Conservation (phyloP, 352 stramenopile species). For the Blastocystis sp. region DNA sequence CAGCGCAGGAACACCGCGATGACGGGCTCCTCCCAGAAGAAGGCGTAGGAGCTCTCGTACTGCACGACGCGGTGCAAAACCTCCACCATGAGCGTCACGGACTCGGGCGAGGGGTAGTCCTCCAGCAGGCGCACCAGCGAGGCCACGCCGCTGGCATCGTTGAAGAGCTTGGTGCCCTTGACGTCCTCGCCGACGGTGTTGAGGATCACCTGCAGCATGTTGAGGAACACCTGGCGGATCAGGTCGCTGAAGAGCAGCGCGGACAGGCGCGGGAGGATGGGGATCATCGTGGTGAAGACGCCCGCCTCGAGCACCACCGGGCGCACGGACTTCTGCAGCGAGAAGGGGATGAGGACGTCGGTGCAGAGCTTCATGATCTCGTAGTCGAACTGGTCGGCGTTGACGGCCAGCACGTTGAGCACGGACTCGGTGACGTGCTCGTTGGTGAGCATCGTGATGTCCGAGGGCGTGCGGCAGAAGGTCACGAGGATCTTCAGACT, state of each 20-base stretch:
- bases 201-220: conserved; percentile 4
- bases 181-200: conserved; percentile 33
- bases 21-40: conserved; percentile 31
- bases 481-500: conserved; percentile 45
- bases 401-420: conserved; percentile 18
- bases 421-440: conserved; percentile 43
- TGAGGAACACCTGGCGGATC: conserved; percentile 6
- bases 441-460: conserved; percentile 44
- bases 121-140: conserved; percentile 43
- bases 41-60: background rate
- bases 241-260: conserved; percentile 25
- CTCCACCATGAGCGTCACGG: conserved; percentile 35
- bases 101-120: conserved; percentile 38
- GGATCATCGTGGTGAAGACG: conserved; percentile 40
- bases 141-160: background rate
- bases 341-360: conserved; percentile 55
- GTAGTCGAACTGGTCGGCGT: conserved; percentile 47
- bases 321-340: conserved; percentile 11
- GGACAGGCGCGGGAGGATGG: conserved; percentile 8
- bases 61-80: conserved; percentile 23
- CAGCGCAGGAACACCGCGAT: conserved; percentile 18
- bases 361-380: conserved; percentile 58
- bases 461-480: conserved; percentile 35
- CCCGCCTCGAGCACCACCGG: conserved; percentile 19
- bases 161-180: conserved; percentile 27